Evolutionary conservation across 2,329 filamentous ascomycete genomes (phyloP).

Genomic region (Alternaria angustiovoidea): DNA sequence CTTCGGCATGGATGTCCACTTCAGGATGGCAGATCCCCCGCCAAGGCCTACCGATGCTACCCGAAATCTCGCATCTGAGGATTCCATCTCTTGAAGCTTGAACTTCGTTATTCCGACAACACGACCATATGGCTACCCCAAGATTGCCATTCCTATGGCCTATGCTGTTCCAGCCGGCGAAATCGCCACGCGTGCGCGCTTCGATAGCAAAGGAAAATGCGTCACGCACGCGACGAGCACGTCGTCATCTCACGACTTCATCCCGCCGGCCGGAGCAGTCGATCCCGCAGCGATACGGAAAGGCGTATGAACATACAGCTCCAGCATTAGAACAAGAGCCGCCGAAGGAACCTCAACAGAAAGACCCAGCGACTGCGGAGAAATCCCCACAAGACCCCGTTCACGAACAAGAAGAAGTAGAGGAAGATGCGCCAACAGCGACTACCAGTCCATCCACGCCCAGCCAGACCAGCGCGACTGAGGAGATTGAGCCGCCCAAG

Average conservation of each 20-base stretch:
- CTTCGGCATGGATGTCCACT: slow-evolving; percentile 19
- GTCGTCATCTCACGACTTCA: slow-evolving; percentile 41
- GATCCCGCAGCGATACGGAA: slow-evolving; percentile 56
- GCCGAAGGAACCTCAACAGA: slow-evolving; percentile 12
- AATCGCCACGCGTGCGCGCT: slow-evolving; percentile 29
- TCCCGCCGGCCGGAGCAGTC: slow-evolving; percentile 39
- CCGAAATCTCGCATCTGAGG: slow-evolving; percentile 19
- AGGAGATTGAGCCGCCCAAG: slow-evolving; percentile 18
- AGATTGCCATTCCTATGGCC: slow-evolving; percentile 59
- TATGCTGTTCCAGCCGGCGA: slow-evolving; percentile 51
- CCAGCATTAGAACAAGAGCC: slow-evolving; percentile 39
- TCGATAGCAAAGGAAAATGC: slow-evolving; percentile 15
- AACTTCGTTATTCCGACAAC: slow-evolving; percentile 5
- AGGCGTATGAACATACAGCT: slow-evolving; percentile 56
- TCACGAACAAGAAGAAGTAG: slow-evolving; percentile 36
- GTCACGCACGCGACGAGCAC: slow-evolving; percentile 21
- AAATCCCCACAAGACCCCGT: slow-evolving; percentile 17
- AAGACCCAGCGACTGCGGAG: slow-evolving; percentile 8
- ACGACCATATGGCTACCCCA: slow-evolving; percentile 52
- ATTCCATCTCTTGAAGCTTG: slow-evolving; percentile 3
- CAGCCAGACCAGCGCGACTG: slow-evolving; percentile 17
- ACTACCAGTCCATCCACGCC: slow-evolving; percentile 26
- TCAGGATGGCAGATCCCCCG: slow-evolving; percentile 23
- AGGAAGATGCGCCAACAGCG: slow-evolving; percentile 30
- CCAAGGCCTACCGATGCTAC: slow-evolving; percentile 17